phyloP scores from a whole-genome alignment of 805 yeast genomes.

The Ogataea paradorogensis region DNA sequence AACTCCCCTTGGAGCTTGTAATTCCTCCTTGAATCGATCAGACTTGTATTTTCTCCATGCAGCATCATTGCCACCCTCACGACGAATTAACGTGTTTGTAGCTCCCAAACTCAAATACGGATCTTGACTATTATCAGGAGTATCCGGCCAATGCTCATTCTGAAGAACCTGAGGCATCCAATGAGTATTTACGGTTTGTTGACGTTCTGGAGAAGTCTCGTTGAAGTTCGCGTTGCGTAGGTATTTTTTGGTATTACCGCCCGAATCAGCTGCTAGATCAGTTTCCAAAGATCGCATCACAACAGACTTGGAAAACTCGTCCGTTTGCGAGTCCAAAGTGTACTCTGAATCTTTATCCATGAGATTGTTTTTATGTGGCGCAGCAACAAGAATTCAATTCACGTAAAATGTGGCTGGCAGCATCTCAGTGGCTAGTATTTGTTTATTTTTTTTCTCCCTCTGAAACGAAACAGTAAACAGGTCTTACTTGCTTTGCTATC shows the following conservation, averaged over 20 bases:
- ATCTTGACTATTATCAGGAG: conserved; percentile 5
- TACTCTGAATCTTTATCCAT: not conserved
- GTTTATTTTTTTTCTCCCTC: conserved; percentile 5
- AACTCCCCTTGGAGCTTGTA: conserved; percentile 17
- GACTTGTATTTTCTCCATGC: conserved; percentile 31
- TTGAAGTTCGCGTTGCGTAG: conserved; percentile 19
- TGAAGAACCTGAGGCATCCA: conserved; percentile 30
- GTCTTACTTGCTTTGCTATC: not conserved
- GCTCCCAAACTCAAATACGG: conserved; percentile 24
- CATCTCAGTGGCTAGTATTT: not conserved
- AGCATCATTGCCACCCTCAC: conserved; percentile 24
- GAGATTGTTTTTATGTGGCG: not conserved
- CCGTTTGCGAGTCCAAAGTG: not conserved
- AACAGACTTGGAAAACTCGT: not conserved
- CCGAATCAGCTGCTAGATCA: not conserved
- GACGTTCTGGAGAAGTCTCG: conserved; percentile 15
- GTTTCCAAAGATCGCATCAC: not conserved
- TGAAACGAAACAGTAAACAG: conserved; percentile 7
- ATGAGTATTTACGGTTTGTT: conserved; percentile 1
- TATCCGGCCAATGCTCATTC: conserved; percentile 29
- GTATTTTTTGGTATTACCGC: conserved; percentile 13
- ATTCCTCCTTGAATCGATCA: conserved; percentile 20
- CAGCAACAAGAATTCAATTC: not conserved
- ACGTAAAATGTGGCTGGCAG: conserved; percentile 1
- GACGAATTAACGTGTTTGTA: conserved; percentile 24